Percentiles rank a stretch among this genome's conserved stretches.
Conservation (phyloP, 352 stramenopile genomes). For the Phytopythium boreale region DNA sequence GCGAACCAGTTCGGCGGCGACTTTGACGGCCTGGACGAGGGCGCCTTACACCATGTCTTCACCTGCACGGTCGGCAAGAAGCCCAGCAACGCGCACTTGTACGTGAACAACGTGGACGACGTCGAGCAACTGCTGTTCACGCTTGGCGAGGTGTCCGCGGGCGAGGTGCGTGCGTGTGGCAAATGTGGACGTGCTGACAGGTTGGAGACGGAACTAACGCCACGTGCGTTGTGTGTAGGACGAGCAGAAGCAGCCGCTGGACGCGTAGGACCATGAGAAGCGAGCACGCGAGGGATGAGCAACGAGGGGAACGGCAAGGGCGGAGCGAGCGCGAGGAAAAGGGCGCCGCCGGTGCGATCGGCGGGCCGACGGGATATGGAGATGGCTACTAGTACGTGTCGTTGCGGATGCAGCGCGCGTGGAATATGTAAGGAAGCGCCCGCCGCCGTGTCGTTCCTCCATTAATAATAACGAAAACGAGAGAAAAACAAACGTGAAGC, state of each 20-base stretch:
- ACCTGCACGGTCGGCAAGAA: conserved; percentile 93
- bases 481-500: background rate
- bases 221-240: background rate
- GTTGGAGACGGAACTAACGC: background rate
- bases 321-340: background rate
- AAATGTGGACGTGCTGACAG: background rate
- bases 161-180: conserved; percentile 13
- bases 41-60: conserved; percentile 81
- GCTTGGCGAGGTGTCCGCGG: conserved; percentile 32
- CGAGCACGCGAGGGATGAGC: background rate
- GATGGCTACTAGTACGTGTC: background rate
- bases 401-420: background rate
- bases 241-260: background rate
- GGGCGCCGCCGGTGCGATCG: background rate
- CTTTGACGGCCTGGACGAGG: conserved; percentile 31
- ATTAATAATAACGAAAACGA: conserved; percentile 1
- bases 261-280: background rate
- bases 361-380: background rate
- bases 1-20: conserved; percentile 9
- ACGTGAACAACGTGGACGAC: conserved; percentile 88
- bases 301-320: background rate
- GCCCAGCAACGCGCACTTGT: conserved; percentile 86
- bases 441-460: background rate
- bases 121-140: conserved; percentile 80
- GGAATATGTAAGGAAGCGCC: background rate